phyloP scores from a whole-genome alignment of 192 early-diverging fungal species.

The Podila minutissima region DNA sequence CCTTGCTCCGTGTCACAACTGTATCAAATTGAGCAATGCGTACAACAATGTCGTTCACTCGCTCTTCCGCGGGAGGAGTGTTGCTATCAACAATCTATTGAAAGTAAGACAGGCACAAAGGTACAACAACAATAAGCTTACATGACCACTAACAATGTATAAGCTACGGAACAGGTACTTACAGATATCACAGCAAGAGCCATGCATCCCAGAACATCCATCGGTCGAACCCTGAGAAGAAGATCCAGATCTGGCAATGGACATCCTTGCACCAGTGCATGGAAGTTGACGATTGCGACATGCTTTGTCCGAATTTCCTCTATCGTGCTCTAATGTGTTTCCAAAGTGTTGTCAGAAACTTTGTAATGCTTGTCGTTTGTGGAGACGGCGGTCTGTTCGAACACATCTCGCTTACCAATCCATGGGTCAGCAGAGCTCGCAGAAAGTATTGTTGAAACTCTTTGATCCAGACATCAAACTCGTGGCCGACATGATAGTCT shows the following conservation, averaged over 20 bases:
- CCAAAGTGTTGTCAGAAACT: too few relatives aligned
- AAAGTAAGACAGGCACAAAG: neutral
- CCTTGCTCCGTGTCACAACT: conserved; percentile 52
- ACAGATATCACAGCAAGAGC: conserved; percentile 30
- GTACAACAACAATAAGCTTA: neutral
- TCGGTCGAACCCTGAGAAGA: conserved; percentile 14
- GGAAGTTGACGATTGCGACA: conserved; percentile 28
- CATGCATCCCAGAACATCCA: conserved; percentile 20
- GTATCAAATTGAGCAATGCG: conserved; percentile 26
- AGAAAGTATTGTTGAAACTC: conserved; percentile 26
- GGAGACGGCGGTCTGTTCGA: neutral
- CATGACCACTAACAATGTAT: neutral
- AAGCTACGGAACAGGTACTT: neutral
- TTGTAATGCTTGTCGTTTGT: too few relatives aligned
- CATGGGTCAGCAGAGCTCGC: conserved; percentile 3
- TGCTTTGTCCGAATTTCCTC: conserved; percentile 5
- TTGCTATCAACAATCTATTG: conserved; percentile 29
- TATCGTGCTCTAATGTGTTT: neutral
- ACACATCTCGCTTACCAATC: neutral
- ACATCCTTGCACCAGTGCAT: conserved; percentile 15
- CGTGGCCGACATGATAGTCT: conserved; percentile 32
- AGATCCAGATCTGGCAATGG: conserved; percentile 13
- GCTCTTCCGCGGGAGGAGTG: conserved; percentile 5
- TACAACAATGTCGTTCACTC: conserved; percentile 13
- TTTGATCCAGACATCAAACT: conserved; percentile 31